Base-by-base conservation (phyloP, 495 filamentous ascomycete genomes). In the Penicillium bovifimosum region DNA sequence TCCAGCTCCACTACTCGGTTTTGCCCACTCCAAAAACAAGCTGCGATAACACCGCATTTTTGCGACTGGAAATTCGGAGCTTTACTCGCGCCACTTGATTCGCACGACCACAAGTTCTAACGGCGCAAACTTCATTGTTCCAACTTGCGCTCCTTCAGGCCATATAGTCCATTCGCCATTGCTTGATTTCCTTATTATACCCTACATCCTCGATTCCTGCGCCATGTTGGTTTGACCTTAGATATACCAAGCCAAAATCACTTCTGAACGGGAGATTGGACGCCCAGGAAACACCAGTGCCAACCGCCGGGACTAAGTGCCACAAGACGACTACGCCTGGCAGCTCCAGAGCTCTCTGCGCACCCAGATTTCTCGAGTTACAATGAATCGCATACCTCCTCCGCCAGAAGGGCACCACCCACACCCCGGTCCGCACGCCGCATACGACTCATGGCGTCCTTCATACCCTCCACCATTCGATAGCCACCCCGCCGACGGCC, bases 391-490 rank as follows among this genome's bases (percentile, higher is more conserved):
- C 41, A 67, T 68, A 41, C 67, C 68, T 9, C 66, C 59, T 13
- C 59, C 20, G 20, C 20, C 61, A 41, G 66, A 71, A 17, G 64
- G 55, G 48, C 59, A 53, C 33, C 63, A 64, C 56, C 55, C 52
- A 38, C 62, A 59, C 17, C 57, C 68, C 6, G 45, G 51, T 35
- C 50, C 61, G 49, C 65, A 68, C 50, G 57, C 54, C 6, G 16
- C 66, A 26, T 72, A 70, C 41, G 71, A 72, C 31, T 53, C 62
- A 46, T 74, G 70, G 69, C 70, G 67, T 28, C 53, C 51, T 40
- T 53, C 56, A 55, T 70, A 66, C 41, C 59, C 69, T 14, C 55
- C 68, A 1, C 24, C 64, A 9, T 72, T 62, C 52, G 71, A 73
- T 14, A 40, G 34, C 10, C 66, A 69, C 45, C 50, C 53, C 40